Conservation (phyloP, 768 basidiomycete species). For the Tricholomella constricta region DNA sequence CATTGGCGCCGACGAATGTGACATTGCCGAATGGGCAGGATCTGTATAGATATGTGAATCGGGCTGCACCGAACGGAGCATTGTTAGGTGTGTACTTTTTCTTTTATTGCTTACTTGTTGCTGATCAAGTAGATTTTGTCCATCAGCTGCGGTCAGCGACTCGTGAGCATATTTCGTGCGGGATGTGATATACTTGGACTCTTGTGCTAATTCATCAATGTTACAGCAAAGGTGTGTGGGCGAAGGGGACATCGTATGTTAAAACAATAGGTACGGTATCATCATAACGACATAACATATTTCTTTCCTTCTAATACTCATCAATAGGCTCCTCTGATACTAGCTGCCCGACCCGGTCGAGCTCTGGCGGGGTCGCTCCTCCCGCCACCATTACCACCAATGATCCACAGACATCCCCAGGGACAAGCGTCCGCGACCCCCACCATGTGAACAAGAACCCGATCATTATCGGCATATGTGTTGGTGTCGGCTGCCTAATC, state of each 20-base stretch:
- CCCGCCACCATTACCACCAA: neutral
- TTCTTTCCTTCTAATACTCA: neutral
- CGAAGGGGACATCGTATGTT: constrained; percentile 30
- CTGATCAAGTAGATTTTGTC: neutral
- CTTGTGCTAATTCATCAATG: neutral
- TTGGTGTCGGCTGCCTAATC: constrained; percentile 30
- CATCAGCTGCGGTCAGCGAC: constrained; percentile 39
- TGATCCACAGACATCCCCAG: constrained; percentile 13
- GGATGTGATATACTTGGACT: neutral
- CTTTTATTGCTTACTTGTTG: neutral
- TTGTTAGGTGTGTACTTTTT: constrained; percentile 38
- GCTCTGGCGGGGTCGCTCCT: constrained; percentile 24
- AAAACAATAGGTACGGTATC: constrained; percentile 21
- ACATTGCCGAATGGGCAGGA: constrained; percentile 34
- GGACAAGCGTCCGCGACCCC: too few species aligned
- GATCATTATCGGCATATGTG: constrained; percentile 32
- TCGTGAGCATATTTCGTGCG: constrained; percentile 33
- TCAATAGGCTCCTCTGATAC: constrained; percentile 30
- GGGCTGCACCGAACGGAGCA: constrained; percentile 31
- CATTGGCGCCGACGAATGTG: constrained; percentile 38
- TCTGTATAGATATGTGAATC: constrained; percentile 38
- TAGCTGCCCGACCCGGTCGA: constrained; percentile 32
- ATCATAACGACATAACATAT: neutral
- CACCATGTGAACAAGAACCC: constrained; percentile 20
- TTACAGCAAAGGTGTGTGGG: constrained; percentile 41